Evolutionary conservation across 2,329 filamentous ascomycete species (phyloP).

Genomic region (Nakataea oryzae): DNA sequence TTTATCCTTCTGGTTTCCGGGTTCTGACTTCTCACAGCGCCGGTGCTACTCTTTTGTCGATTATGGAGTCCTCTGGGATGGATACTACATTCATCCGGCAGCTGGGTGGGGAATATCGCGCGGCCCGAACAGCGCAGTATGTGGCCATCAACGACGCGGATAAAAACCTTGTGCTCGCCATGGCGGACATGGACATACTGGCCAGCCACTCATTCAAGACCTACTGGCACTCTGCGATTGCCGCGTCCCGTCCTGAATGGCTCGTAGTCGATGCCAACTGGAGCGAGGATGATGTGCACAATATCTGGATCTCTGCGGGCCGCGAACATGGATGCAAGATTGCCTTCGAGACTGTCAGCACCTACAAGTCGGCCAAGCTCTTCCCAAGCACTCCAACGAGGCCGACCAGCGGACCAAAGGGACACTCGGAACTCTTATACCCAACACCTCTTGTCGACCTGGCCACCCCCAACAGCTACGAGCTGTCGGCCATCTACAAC

Average conservation of each 20-base stretch:
- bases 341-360: conserved; percentile 84
- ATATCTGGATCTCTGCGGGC: conserved; percentile 52
- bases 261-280: conserved; percentile 85
- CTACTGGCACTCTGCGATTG: conserved; percentile 51
- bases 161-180: conserved; percentile 79
- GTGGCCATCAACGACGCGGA: conserved; percentile 76
- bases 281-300: conserved; percentile 52
- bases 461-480: conserved; percentile 72
- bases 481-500: conserved; percentile 69
- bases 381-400: conserved; percentile 35
- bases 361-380: conserved; percentile 61
- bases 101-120: conserved; percentile 34
- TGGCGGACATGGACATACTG: conserved; percentile 92
- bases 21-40: conserved; percentile 34
- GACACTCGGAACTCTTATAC: conserved; percentile 28
- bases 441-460: conserved; percentile 58
- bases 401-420: conserved; percentile 16
- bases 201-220: conserved; percentile 40
- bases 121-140: conserved; percentile 75
- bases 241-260: conserved; percentile 54
- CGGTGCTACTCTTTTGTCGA: conserved; percentile 61
- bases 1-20: not conserved
- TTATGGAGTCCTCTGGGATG: conserved; percentile 54
- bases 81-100: conserved; percentile 52
- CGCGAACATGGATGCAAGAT: conserved; percentile 46